Evolutionary conservation across 345 rosid species (phyloP).

Genomic region (Alliaria petiolata): DNA sequence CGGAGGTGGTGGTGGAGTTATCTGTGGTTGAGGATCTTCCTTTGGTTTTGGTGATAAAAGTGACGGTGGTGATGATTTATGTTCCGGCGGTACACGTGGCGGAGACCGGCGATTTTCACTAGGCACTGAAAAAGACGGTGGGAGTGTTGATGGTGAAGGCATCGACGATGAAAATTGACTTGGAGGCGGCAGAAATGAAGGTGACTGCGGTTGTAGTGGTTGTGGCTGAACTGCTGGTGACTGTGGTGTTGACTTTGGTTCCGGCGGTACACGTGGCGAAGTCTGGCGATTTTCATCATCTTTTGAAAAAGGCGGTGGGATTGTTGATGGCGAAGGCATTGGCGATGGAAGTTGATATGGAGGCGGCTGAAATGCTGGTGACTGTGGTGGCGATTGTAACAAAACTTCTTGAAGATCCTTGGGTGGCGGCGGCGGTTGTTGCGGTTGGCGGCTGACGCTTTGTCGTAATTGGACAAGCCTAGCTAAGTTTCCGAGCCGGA

Average conservation of each 20-base stretch:
- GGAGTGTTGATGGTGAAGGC: slow-evolving; percentile 1
- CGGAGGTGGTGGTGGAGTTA: neutral
- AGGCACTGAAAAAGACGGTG: neutral
- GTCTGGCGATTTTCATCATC: neutral
- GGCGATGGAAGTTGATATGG: neutral
- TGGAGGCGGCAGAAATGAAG: neutral
- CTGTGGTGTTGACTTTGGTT: neutral
- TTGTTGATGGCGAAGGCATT: slow-evolving; percentile 7
- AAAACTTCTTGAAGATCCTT: neutral
- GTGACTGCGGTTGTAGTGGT: neutral
- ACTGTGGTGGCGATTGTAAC: slow-evolving; percentile 14
- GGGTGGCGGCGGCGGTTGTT: neutral
- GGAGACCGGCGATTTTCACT: neutral
- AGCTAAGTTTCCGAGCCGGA: slow-evolving; percentile 32
- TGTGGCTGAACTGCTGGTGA: neutral
- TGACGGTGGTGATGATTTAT: neutral
- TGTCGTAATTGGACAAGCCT: slow-evolving; percentile 31
- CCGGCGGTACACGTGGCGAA: neutral
- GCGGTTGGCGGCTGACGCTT: slow-evolving; percentile 12
- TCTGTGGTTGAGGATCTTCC: neutral
- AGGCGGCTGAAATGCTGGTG: slow-evolving; percentile 1
- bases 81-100: neutral
- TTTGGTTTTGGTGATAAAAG: neutral
- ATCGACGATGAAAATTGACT: neutral
- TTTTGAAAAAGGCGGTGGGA: neutral